Conservation (phyloP, 2,329 filamentous ascomycete species). For the Dothiorella sarmentorum region DNA sequence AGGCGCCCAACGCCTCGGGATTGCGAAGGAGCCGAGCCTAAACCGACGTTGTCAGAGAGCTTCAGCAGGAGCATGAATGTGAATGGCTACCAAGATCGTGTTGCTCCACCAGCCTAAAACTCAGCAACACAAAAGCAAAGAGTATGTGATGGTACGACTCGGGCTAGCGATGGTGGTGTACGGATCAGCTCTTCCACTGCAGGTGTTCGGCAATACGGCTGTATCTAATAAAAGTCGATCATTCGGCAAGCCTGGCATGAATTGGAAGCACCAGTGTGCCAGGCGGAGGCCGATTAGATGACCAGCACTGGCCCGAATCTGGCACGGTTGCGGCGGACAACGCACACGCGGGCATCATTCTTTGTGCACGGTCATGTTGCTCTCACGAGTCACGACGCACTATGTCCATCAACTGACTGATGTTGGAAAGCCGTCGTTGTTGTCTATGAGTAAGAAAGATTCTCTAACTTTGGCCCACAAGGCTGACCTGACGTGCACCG, state of each 20-base stretch:
- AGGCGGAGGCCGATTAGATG: not conserved
- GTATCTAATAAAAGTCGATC: not conserved
- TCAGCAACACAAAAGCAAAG: not conserved
- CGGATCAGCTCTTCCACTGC: not conserved
- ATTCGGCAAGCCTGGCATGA: too few species aligned
- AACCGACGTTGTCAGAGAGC: not conserved
- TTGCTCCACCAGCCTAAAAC: too few species aligned
- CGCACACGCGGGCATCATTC: not conserved
- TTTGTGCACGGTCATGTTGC: not conserved
- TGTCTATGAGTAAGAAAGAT: not conserved
- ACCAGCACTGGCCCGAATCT: slow-evolving; percentile 4
- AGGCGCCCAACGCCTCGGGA: not conserved
- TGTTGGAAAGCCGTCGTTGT: not conserved
- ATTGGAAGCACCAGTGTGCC: not conserved
- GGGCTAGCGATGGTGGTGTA: not conserved
- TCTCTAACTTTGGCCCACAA: not conserved
- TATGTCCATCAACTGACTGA: too few species aligned
- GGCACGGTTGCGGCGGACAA: not conserved
- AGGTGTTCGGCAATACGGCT: not conserved
- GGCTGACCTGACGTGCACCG: slow-evolving; percentile 10
- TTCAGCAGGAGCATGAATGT: not conserved
- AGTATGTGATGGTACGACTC: not conserved
- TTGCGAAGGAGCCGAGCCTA: not conserved
- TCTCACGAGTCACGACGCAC: not conserved
- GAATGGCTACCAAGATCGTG: not conserved